Evolutionary conservation across 2,329 filamentous ascomycete species (phyloP), one percentile per base, ranked within the genome.

Genomic region (Pezicula carpinea): DNA sequence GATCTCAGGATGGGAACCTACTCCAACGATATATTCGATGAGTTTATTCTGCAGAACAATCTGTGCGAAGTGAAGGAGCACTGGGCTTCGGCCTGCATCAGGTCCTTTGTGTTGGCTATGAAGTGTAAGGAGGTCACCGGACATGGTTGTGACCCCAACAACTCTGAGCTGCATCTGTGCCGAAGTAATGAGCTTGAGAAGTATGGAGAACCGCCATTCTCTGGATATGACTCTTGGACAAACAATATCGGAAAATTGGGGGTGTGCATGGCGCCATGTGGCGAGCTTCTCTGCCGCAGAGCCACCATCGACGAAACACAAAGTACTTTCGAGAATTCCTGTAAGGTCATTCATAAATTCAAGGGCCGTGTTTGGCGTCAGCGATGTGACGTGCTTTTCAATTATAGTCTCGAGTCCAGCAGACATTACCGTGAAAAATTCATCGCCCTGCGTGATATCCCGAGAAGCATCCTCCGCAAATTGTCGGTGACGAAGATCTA

Each of bases 101-200:
- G 61, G 52, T 44, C 63, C 49, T 54, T 62, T 73, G 53, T 77
- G 71, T 7, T 71, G 71, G 47, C 75, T 78, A 75, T 83, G 93
- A 19, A 88, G 71, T 0, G 65, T 61, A 7, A 95, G 77, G 31
- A 96, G 73, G 23, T 88, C 82, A 7, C 61, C 63, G 54, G 87
- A 86, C 78, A 96, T 85, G 17, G 72, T 73, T n/a, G 81, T 78
- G 42, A 92, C 83, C 17, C 89, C 89, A 62, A 81, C 77, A 11
- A 95, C 87, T 32, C 92, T 84, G 32, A 96, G 73, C 60, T 95
- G 89, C 89, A 97, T 96, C 59, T 92, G 88, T 31, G 87, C 85
- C 48, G 88, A 92, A 59, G 79, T 82, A 44, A 96, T 83, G 55
- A 92, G 82, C 55, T 80, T 85, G 57, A 80, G 81, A 43, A 87